Base-by-base conservation (phyloP, 495 filamentous ascomycete species). In the Friedmanniomyces simplex region DNA sequence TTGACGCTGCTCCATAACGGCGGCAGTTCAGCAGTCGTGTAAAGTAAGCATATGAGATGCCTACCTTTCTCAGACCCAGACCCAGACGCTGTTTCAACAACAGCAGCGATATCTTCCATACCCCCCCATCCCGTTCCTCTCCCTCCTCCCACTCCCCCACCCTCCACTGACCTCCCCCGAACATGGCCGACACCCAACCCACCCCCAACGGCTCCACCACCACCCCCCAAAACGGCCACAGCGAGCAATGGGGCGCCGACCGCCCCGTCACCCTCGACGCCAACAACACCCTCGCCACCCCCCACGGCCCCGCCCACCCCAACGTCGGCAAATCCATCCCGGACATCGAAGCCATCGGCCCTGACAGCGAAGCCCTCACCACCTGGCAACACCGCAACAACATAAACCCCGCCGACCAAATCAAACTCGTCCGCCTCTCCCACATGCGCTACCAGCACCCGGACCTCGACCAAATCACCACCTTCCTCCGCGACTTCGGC, bases 401-500 rank as follows among this genome's bases (percentile, higher is more conserved):
- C 24, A 74, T 77, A 51, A 62, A 75, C 36, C 58, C 59, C 6
- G 57, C 64, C 7, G 56, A 62, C 13, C 74, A 74, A 45, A 68
- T 79, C 48, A 68, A 67, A 20, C 49, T 79, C 8, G 69, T 68
- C 0, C 71, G 72, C 53, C 51, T 77, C 8, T 59, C 69, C 11
- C 76, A 79, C 52, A 76, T 77, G 73, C 68, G 75, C 1, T 79
- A 79, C 59, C 75, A 77, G 43, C 75, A 77, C 57, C 71, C 74
- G 0, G 69, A 79, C 54, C 63, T 77, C 7, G 61, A 69, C 0
- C 57, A 72, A 42, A 76, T 77, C 26, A 73, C 71, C 1, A 64
- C 57, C 1, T 78, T 77, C 48, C 55, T 77, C 25, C 52, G 32
- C 59, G 69, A 72, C 57, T 72, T 72, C 46, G 70, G 70, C 1